Conservation (phyloP, 2,329 filamentous ascomycete genomes). For the Fusarium tuaranense region DNA sequence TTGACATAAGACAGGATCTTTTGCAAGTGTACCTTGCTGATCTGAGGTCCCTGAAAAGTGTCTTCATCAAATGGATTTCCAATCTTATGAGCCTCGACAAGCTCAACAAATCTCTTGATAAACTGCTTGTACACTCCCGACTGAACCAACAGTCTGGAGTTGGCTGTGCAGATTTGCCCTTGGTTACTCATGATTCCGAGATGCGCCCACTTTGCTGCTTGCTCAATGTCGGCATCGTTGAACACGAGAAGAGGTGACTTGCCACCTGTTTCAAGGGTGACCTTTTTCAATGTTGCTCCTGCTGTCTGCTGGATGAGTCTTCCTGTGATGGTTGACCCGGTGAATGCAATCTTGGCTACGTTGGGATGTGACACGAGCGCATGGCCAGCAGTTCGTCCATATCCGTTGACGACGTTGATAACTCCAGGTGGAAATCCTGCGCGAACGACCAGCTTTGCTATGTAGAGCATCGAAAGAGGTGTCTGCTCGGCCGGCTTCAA, state of each 20-base stretch:
- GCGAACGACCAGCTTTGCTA: background rate
- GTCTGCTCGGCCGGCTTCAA: background rate
- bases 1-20: background rate
- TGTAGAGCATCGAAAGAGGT: background rate
- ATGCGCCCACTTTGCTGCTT: background rate
- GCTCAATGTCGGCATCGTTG: background rate
- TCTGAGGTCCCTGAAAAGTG: background rate
- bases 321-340: background rate
- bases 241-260: conserved; percentile 1
- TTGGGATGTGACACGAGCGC: background rate
- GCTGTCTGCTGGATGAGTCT: background rate
- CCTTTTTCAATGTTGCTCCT: background rate
- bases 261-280: background rate
- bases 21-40: background rate
- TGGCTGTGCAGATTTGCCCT: background rate
- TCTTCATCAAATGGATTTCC: background rate
- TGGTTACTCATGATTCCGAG: conserved; percentile 1
- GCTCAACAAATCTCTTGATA: background rate
- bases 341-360: background rate
- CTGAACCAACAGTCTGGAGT: background rate
- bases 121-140: background rate
- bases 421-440: background rate
- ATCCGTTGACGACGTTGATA: background rate
- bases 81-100: background rate
- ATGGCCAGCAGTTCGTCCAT: background rate